A percentile compares a stretch with the other conserved stretches of the same genome.
phyloP scores from a whole-genome alignment of 495 filamentous ascomycete genomes.

The Penicillium crystallinum region DNA sequence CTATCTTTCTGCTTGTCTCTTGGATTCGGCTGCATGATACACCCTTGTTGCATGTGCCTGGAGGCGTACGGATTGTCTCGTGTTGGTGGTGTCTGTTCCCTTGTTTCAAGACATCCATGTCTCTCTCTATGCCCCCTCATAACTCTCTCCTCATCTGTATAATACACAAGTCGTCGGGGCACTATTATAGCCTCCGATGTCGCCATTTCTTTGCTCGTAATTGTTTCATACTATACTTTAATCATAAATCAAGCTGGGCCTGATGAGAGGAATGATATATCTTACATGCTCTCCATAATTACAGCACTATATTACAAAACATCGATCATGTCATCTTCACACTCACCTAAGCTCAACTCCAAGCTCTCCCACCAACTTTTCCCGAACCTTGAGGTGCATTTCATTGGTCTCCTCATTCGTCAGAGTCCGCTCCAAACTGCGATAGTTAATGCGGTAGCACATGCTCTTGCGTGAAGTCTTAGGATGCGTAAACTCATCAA shows the following conservation, averaged over 20 bases:
- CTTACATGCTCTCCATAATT: slow-evolving; percentile 12
- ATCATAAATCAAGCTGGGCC: not conserved
- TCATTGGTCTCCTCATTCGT: slow-evolving; percentile 72
- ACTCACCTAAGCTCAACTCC: slow-evolving; percentile 75
- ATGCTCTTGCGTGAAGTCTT: slow-evolving; percentile 74
- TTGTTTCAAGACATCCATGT: slow-evolving; percentile 20
- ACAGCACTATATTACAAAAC: slow-evolving; percentile 15
- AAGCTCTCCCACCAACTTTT: slow-evolving; percentile 58
- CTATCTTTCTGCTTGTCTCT: slow-evolving; percentile 20
- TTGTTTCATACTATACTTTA: not conserved
- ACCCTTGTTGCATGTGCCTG: slow-evolving; percentile 32
- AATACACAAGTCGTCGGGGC: slow-evolving; percentile 20
- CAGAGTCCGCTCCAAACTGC: slow-evolving; percentile 83
- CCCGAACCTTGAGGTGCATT: slow-evolving; percentile 62
- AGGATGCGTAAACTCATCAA: slow-evolving; percentile 87
- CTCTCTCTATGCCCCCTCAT: slow-evolving; percentile 15
- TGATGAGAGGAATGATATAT: slow-evolving; percentile 11
- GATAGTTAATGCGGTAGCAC: slow-evolving; percentile 90
- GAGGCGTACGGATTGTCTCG: slow-evolving; percentile 36
- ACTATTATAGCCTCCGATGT: slow-evolving; percentile 6
- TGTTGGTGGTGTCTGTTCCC: slow-evolving; percentile 18
- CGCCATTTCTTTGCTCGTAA: not conserved
- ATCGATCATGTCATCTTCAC: not conserved
- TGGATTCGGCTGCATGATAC: slow-evolving; percentile 42
- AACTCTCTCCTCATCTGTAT: slow-evolving; percentile 38